These are phyloP conservation scores for Selaginella moellendorffii DNA, from an alignment of 75 land plant species.

Conservation along the genomic window DNA sequence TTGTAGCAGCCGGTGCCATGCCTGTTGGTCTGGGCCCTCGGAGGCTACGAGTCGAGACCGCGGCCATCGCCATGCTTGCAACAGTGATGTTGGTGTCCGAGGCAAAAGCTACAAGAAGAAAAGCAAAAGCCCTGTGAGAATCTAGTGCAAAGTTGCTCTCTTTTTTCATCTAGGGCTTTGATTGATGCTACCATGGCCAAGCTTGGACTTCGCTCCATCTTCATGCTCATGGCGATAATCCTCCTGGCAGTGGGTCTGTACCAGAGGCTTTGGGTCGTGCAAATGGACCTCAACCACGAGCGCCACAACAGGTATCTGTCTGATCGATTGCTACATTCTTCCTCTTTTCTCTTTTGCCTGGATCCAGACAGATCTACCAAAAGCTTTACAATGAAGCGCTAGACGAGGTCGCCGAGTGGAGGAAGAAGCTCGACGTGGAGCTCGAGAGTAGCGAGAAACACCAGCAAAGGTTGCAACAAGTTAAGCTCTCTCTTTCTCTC, in stretches of 20 bases:
- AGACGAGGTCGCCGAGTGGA: background rate
- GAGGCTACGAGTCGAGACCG: slow-evolving; percentile 82
- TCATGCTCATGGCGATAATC: background rate
- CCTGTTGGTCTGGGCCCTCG: slow-evolving; percentile 79
- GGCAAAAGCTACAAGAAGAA: background rate
- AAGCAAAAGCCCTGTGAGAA: background rate
- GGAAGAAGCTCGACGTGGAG: background rate
- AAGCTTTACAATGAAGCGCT: background rate
- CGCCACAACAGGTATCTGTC: background rate
- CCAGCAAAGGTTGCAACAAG: background rate
- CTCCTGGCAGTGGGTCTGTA: background rate
- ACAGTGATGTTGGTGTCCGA: slow-evolving; percentile 32
- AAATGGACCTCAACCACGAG: background rate
- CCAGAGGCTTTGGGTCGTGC: background rate
- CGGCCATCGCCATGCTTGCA: slow-evolving; percentile 63
- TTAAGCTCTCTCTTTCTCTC: too few relatives aligned
- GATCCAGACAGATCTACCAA: background rate
- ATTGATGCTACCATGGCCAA: background rate
- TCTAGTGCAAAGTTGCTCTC: background rate
- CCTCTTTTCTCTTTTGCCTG: too few relatives aligned
- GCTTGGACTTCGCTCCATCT: background rate
- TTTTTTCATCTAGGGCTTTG: background rate
- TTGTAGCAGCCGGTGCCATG: slow-evolving; percentile 54
- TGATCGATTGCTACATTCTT: too few relatives aligned
- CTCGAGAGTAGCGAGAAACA: background rate